phyloP scores from a whole-genome alignment of 164 flowering plant species.

The Dillenia turbinata region DNA sequence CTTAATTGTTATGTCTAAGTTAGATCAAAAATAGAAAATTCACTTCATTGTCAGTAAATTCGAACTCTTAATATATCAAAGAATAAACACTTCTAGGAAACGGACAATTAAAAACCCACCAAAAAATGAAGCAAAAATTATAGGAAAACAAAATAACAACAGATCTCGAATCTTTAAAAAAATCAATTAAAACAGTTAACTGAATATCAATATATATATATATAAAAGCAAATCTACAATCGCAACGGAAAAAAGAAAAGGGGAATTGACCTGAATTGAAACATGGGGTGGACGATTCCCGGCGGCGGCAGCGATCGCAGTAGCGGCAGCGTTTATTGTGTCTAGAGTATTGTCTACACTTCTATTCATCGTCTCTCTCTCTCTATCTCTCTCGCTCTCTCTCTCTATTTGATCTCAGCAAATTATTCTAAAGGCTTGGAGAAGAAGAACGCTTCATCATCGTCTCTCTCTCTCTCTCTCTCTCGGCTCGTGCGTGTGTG shows the following conservation, averaged over 20 bases:
- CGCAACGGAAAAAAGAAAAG: not conserved
- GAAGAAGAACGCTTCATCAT: slow-evolving; percentile 1
- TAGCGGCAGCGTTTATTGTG: slow-evolving; percentile 86
- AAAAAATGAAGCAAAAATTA: slow-evolving; percentile 1
- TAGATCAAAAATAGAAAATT: not conserved
- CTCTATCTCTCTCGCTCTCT: slow-evolving; percentile 2
- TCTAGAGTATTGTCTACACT: slow-evolving; percentile 50
- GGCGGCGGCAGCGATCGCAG: slow-evolving; percentile 70
- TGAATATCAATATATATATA: not conserved
- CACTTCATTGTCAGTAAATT: not conserved
- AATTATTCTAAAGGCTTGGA: slow-evolving; percentile 5
- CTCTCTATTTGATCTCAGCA: not conserved
- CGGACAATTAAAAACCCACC: not conserved
- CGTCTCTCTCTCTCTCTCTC: slow-evolving; percentile 12
- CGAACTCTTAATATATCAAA: not conserved
- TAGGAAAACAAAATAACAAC: not conserved
- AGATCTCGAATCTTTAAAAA: slow-evolving; percentile 14
- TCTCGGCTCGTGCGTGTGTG: slow-evolving; percentile 5
- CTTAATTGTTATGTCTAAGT: not conserved
- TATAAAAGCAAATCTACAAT: slow-evolving; percentile 4
- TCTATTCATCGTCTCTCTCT: slow-evolving; percentile 29
- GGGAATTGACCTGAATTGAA: slow-evolving; percentile 49
- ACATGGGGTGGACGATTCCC: slow-evolving; percentile 61
- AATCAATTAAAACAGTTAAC: not conserved
- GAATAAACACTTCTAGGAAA: not conserved